A percentile compares a stretch with the other conserved stretches of the same genome.
Conservation (phyloP, 805 yeast genomes). For the Grigorovia transvaalensis region DNA sequence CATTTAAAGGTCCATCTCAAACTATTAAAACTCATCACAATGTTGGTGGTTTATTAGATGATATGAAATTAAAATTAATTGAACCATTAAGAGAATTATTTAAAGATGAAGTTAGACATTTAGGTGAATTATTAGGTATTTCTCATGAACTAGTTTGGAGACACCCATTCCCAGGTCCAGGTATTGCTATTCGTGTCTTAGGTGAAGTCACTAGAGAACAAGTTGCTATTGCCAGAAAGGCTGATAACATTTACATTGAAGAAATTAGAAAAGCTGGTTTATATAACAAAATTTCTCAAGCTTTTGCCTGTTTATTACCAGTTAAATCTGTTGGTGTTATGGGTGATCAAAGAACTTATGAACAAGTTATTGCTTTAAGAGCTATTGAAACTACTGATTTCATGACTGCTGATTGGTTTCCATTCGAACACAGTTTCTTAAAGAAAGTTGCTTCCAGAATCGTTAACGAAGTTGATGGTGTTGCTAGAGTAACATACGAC, state of each 20-base stretch:
- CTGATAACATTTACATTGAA: conserved; percentile 90
- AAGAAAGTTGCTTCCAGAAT: conserved; percentile 91
- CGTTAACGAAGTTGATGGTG: conserved; percentile 97
- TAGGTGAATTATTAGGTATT: conserved; percentile 90
- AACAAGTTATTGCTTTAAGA: conserved; percentile 97
- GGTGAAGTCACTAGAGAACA: conserved; percentile 94
- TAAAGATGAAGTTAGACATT: conserved; percentile 96
- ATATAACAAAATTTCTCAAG: conserved; percentile 89
- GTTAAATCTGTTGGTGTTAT: conserved; percentile 98
- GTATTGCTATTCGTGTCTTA: conserved; percentile 94
- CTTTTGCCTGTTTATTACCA: conserved; percentile 93
- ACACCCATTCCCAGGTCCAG: conserved; percentile 99
- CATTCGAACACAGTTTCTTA: conserved; percentile 83
- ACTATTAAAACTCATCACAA: conserved; percentile 99
- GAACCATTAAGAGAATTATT: conserved; percentile 98
- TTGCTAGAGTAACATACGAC: conserved; percentile 97
- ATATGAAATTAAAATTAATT: conserved; percentile 95
- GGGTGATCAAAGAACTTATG: conserved; percentile 99
- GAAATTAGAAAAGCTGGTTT: conserved; percentile 91
- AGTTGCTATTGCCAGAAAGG: conserved; percentile 94
- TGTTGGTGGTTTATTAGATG: conserved; percentile 94
- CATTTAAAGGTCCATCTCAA: conserved; percentile 99
- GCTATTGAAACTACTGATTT: conserved; percentile 96
- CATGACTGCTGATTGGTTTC: conserved; percentile 99
- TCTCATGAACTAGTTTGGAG: conserved; percentile 98